Conservation (phyloP, 2,329 filamentous ascomycete species). For the Daldinia sp. region DNA sequence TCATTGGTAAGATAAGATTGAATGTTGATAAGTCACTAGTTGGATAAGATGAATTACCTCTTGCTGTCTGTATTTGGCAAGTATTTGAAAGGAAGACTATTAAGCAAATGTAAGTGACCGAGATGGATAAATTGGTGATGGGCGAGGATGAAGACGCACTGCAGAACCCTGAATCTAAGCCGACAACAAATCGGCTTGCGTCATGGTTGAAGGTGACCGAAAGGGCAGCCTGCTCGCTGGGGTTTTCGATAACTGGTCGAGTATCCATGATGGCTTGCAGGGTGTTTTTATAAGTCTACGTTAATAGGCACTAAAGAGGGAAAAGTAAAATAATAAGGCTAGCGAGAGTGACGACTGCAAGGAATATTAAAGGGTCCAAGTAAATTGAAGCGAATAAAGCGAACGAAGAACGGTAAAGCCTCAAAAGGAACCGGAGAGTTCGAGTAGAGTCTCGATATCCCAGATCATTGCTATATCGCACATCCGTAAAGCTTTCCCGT, state of each 20-base stretch:
- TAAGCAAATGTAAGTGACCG: conserved; percentile 42
- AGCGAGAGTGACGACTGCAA: conserved; percentile 9
- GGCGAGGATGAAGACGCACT: conserved; percentile 60
- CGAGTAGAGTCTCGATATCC: conserved; percentile 18
- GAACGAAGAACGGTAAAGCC: conserved; percentile 36
- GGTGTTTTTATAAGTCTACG: conserved; percentile 20
- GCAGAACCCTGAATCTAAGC: conserved; percentile 84
- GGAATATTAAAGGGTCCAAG: background rate
- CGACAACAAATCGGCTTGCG: conserved; percentile 85
- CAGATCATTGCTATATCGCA: conserved; percentile 35
- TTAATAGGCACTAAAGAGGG: conserved; percentile 7
- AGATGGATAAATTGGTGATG: background rate
- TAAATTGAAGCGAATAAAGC: conserved; percentile 26
- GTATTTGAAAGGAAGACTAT: conserved; percentile 77
- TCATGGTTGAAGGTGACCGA: conserved; percentile 88
- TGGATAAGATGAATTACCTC: conserved; percentile 48
- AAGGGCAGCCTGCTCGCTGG: conserved; percentile 76
- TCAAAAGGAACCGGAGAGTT: conserved; percentile 37
- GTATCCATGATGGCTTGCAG: conserved; percentile 85
- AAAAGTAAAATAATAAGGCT: conserved; percentile 20
- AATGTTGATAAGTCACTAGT: background rate
- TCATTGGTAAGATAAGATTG: conserved; percentile 15
- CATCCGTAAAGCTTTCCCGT: conserved; percentile 23
- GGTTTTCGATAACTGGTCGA: conserved; percentile 81
- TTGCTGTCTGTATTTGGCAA: conserved; percentile 70